Evolutionary conservation across 441 rosid genomes (phyloP).

Genomic region (Populus hybrid): DNA sequence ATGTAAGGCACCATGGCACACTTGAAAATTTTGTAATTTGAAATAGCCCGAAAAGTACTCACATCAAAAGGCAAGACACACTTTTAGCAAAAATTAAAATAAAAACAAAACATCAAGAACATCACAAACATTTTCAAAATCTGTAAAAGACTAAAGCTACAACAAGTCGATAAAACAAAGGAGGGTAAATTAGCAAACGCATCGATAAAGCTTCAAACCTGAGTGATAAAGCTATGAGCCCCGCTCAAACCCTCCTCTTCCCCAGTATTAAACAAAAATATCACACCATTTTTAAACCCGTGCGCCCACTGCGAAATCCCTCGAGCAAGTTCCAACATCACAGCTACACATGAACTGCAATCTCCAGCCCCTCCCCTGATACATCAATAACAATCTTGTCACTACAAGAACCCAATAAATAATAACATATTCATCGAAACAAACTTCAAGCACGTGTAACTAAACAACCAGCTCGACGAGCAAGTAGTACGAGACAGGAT

Average conservation of each 20-base stretch:
- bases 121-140: no score
- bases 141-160: no score
- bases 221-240: conserved; percentile 97
- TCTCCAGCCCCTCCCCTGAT: conserved; percentile 96
- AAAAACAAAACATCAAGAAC: no score
- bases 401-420: conserved; percentile 4
- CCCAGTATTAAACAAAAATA: conserved; percentile 88
- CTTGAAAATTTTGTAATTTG: conserved; percentile 2
- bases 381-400: conserved; percentile 9
- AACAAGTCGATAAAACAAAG: no score
- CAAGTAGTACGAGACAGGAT: not conserved
- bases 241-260: conserved; percentile 98
- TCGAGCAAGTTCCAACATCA: conserved; percentile 95
- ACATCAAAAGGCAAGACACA: no score
- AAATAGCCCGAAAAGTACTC: not conserved
- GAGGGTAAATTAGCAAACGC: not conserved
- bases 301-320: conserved; percentile 94
- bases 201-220: conserved; percentile 44
- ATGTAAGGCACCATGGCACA: not conserved
- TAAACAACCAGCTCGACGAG: not conserved
- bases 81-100: no score
- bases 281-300: conserved; percentile 79
- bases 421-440: not conserved
- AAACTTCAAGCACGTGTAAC: not conserved
- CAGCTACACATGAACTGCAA: conserved; percentile 95